A percentile compares a stretch with the other conserved stretches of the same genome.
These are phyloP conservation scores for Xylaria curta DNA, from an alignment of 495 filamentous ascomycete genomes.

Conservation along the genomic window DNA sequence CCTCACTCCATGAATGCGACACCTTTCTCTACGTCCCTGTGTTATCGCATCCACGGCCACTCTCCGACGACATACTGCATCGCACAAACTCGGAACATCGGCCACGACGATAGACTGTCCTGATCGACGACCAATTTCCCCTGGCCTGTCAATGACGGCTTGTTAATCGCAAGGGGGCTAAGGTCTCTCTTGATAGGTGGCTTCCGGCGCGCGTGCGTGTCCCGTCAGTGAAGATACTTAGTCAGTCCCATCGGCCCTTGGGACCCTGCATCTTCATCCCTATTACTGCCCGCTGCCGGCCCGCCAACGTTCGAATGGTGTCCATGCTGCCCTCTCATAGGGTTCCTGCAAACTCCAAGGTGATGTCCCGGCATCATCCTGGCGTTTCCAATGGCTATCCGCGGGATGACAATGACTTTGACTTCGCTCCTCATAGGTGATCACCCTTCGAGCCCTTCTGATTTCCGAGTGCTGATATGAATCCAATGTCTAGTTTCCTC, in stretches of 20 bases:
- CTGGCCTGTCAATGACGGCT: constrained; percentile 25
- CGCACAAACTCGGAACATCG: neutral
- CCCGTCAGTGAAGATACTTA: neutral
- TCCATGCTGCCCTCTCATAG: constrained; percentile 49
- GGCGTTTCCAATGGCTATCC: constrained; percentile 82
- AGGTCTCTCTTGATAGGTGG: constrained; percentile 27
- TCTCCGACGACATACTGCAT: constrained; percentile 2
- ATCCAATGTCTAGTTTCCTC: constrained; percentile 70
- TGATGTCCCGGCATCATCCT: constrained; percentile 65
- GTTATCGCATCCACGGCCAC: constrained; percentile 14
- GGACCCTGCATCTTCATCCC: neutral
- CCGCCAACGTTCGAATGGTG: constrained; percentile 34
- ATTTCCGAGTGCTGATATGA: constrained; percentile 16
- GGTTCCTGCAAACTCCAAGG: constrained; percentile 54
- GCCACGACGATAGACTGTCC: neutral
- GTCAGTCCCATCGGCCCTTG: constrained; percentile 17
- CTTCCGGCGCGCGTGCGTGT: constrained; percentile 20
- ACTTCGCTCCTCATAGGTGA: constrained; percentile 88
- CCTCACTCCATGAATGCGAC: constrained; percentile 32
- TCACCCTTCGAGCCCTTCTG: constrained; percentile 4
- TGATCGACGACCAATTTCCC: neutral
- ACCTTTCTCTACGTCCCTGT: constrained; percentile 36
- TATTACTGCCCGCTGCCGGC: neutral
- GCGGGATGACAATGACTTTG: constrained; percentile 69
- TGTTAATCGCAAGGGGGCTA: constrained; percentile 23